Evolutionary conservation across 2,329 filamentous ascomycete species (phyloP).

Genomic region (Nemania serpens): DNA sequence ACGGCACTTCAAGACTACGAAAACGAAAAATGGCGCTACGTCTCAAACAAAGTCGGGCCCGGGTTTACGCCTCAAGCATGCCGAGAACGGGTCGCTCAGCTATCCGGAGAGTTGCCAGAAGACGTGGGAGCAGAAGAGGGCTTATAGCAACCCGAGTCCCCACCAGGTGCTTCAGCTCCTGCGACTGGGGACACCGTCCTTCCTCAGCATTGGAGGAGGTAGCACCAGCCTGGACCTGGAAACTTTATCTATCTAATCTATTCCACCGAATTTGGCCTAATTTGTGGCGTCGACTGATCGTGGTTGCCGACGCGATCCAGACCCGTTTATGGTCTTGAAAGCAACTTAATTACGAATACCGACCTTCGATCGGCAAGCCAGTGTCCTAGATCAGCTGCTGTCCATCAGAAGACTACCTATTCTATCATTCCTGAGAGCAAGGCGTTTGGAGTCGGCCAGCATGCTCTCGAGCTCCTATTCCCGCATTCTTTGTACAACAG

Average conservation of each 20-base stretch:
- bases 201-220: constrained; percentile 46
- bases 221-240: constrained; percentile 32
- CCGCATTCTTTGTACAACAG: constrained; percentile 36
- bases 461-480: constrained; percentile 25
- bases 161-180: constrained; percentile 52
- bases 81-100: constrained; percentile 75
- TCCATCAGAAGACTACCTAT: constrained; percentile 16
- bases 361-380: constrained; percentile 13
- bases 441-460: constrained; percentile 28
- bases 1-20: constrained; percentile 82
- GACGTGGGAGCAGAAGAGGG: constrained; percentile 41
- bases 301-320: constrained; percentile 5
- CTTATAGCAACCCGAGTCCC: constrained; percentile 62
- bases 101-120: constrained; percentile 51
- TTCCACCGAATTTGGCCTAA: constrained; percentile 21
- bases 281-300: constrained; percentile 11
- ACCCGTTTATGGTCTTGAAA: constrained; percentile 10
- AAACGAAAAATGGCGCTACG: constrained; percentile 90
- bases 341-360: constrained; percentile 22
- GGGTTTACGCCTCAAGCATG: constrained; percentile 88
- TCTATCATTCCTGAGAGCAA: constrained; percentile 28
- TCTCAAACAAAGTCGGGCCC: constrained; percentile 86
- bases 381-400: constrained; percentile 3
- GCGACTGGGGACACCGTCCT: constrained; percentile 54
- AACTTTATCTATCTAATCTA: constrained; percentile 15